phyloP scores from a whole-genome alignment of 2,329 filamentous ascomycete species.

The Trematosphaeria pertusa region DNA sequence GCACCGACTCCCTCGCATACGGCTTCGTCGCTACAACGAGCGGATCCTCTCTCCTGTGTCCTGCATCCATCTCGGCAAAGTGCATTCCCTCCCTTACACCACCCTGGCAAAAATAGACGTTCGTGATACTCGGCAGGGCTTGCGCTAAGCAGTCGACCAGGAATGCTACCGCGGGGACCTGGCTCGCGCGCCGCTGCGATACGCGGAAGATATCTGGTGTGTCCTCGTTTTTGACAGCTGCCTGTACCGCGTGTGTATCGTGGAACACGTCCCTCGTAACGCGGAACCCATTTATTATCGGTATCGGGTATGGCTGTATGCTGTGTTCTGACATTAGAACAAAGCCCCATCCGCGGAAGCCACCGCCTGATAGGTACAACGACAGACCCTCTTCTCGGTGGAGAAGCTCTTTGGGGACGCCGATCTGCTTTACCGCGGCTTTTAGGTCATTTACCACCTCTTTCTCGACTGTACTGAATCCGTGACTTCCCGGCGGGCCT shows the following conservation, averaged over 20 bases:
- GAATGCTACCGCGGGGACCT: conserved; percentile 83
- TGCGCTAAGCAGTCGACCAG: conserved; percentile 78
- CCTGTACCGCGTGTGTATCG: conserved; percentile 55
- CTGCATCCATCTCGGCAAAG: conserved; percentile 70
- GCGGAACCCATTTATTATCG: conserved; percentile 80
- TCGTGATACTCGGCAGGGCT: conserved; percentile 70
- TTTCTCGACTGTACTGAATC: conserved; percentile 55
- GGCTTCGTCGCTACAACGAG: conserved; percentile 66
- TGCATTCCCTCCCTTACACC: conserved; percentile 86
- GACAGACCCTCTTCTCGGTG: conserved; percentile 53
- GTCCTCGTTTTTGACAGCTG: conserved; percentile 49
- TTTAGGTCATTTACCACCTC: conserved; percentile 67
- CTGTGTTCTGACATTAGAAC: conserved; percentile 81
- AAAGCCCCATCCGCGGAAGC: conserved; percentile 90
- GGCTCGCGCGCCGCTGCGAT: conserved; percentile 77
- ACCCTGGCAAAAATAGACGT: conserved; percentile 84
- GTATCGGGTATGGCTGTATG: conserved; percentile 80
- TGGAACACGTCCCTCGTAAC: conserved; percentile 69
- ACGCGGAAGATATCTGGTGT: conserved; percentile 68
- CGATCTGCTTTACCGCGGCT: conserved; percentile 64
- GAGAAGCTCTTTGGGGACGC: conserved; percentile 62
- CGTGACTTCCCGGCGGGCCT: conserved; percentile 49
- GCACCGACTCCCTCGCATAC: conserved; percentile 58
- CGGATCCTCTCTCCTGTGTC: conserved; percentile 70
- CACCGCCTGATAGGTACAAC: conserved; percentile 87